Conservation (phyloP, 2,329 filamentous ascomycete genomes). For the Aspergillus fructus region DNA sequence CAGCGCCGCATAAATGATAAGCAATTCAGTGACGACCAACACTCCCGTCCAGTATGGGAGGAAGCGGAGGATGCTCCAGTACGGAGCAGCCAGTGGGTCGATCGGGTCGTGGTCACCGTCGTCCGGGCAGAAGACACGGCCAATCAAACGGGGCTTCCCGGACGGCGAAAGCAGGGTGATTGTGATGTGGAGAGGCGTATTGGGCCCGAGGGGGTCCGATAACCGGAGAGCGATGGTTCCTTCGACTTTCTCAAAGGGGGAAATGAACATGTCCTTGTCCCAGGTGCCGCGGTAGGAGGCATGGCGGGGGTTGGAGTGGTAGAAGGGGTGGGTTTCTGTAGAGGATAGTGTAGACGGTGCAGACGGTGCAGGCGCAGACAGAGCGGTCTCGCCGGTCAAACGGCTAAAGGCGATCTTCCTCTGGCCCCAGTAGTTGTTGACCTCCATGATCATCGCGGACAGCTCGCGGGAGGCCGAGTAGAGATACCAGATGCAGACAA, state of each 20-base stretch:
- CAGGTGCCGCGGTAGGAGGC: not conserved
- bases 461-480: constrained; percentile 8
- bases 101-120: not conserved
- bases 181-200: not conserved
- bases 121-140: constrained; percentile 2
- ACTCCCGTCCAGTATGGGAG: constrained; percentile 7
- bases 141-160: not conserved
- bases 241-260: constrained; percentile 10
- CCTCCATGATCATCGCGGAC: constrained; percentile 12
- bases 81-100: not conserved
- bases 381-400: not conserved
- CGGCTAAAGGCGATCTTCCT: constrained; percentile 11
- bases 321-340: not conserved
- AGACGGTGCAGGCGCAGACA: not conserved
- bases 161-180: not conserved
- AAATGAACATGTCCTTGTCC: constrained; percentile 9
- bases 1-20: constrained; percentile 1
- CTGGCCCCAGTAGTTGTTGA: constrained; percentile 17
- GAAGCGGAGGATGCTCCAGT: constrained; percentile 1
- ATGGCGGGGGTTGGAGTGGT: constrained; percentile 1
- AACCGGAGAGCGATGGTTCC: not conserved
- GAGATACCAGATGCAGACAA: constrained; percentile 10
- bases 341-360: not conserved
- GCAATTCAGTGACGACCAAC: not conserved
- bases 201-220: constrained; percentile 1